A percentile compares a stretch with the other conserved stretches of the same genome.
phyloP scores from a whole-genome alignment of 2,329 filamentous ascomycete genomes.

The Exophiala oligosperma region DNA sequence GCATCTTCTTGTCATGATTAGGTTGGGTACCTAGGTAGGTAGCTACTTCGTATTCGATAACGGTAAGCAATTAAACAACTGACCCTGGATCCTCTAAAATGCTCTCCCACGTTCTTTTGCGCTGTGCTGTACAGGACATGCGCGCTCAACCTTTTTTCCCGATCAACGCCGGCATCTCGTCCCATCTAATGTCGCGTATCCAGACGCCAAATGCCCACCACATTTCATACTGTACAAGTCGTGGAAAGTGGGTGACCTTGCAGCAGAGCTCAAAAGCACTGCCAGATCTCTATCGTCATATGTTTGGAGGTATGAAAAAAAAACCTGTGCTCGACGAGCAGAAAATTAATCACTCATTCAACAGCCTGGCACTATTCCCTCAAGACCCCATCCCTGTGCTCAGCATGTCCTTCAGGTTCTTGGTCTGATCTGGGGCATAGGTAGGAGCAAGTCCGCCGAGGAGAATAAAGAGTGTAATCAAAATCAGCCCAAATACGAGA shows the following conservation, averaged over 20 bases:
- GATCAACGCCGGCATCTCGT: not conserved
- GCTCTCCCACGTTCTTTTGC: not conserved
- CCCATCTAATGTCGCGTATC: not conserved
- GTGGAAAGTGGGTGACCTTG: not conserved
- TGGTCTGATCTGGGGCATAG: slow-evolving; percentile 35
- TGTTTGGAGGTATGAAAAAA: not conserved
- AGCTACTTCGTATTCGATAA: not conserved
- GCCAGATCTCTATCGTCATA: not conserved
- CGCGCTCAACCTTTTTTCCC: not conserved
- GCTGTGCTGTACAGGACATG: not conserved
- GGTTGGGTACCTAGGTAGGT: not conserved
- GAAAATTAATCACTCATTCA: not conserved
- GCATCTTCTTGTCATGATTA: no score
- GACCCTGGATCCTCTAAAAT: not conserved
- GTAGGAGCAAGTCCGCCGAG: slow-evolving; percentile 66
- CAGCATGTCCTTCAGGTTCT: slow-evolving; percentile 27
- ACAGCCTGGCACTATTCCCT: not conserved
- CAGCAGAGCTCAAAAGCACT: not conserved
- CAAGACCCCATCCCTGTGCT: slow-evolving; percentile 21
- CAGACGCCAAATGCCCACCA: slow-evolving; percentile 1
- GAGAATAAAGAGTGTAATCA: slow-evolving; percentile 68
- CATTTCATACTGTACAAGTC: slow-evolving; percentile 3
- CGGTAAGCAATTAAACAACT: not conserved
- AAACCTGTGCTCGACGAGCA: not conserved
- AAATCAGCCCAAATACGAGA: slow-evolving; percentile 63